Conservation (phyloP, 73 alveolate species). For the Paramecium caudatum region DNA sequence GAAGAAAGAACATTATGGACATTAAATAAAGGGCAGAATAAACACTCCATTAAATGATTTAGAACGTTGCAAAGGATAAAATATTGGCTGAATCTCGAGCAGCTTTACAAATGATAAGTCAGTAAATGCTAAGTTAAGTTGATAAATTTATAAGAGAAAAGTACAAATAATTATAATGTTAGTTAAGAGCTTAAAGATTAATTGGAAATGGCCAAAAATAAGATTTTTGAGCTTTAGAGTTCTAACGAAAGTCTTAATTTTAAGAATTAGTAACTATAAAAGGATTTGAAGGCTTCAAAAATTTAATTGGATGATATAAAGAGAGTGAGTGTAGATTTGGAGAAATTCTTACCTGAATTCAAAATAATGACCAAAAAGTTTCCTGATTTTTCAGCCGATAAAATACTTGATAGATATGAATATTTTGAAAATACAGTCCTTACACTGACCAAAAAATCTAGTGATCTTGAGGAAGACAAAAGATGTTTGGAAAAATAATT, state of each 20-base stretch:
- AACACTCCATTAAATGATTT: background rate
- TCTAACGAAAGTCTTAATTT: slow-evolving; percentile 35
- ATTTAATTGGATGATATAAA: slow-evolving; percentile 1
- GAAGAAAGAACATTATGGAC: slow-evolving; percentile 24
- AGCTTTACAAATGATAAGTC: background rate
- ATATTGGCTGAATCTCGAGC: background rate
- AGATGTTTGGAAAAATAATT: slow-evolving; percentile 25
- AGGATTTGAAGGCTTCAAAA: background rate
- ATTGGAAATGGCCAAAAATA: slow-evolving; percentile 34
- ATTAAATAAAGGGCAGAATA: slow-evolving; percentile 43
- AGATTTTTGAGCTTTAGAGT: slow-evolving; percentile 2
- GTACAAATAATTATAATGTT: background rate
- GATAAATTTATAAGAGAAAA: slow-evolving; percentile 60
- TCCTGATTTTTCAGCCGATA: slow-evolving; percentile 33
- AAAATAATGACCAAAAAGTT: background rate
- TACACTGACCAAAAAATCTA: background rate
- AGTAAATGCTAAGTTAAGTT: slow-evolving; percentile 33
- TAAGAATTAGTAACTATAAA: background rate
- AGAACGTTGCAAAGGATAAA: slow-evolving; percentile 47
- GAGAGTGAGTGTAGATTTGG: slow-evolving; percentile 30
- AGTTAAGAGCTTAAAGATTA: slow-evolving; percentile 32
- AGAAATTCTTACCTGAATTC: slow-evolving; percentile 12
- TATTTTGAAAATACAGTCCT: slow-evolving; percentile 28
- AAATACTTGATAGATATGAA: slow-evolving; percentile 50
- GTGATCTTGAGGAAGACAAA: slow-evolving; percentile 46